phyloP scores from a whole-genome alignment of 148 eudicot species.

The Pharnaceum exiguum region DNA sequence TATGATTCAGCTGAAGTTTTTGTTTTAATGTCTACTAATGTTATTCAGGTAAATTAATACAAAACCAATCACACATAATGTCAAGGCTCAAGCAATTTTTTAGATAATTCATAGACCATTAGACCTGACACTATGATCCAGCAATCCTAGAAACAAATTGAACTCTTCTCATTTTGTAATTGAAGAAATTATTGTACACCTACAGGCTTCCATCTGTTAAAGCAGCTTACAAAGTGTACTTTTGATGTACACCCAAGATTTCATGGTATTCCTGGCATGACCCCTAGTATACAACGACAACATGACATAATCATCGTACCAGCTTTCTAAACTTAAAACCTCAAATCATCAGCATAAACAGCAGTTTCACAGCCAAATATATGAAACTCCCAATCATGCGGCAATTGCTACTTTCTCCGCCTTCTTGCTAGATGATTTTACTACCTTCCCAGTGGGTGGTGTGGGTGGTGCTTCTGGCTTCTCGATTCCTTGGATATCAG shows the following conservation, averaged over 20 bases:
- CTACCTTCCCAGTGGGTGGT: conserved; percentile 27
- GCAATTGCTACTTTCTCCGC: conserved; percentile 46
- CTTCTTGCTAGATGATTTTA: conserved; percentile 34
- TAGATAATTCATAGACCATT: too few species aligned
- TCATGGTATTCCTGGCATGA: background rate
- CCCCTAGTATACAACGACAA: background rate
- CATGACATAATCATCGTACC: background rate
- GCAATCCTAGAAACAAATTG: too few species aligned
- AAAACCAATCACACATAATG: too few species aligned
- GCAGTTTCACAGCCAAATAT: background rate
- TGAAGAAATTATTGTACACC: conserved; percentile 26
- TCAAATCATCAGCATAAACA: conserved; percentile 5
- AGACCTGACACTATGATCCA: too few species aligned
- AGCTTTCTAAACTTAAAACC: background rate
- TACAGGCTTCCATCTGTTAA: background rate
- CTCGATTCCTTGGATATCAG: conserved; percentile 79
- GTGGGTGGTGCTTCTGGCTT: conserved; percentile 47
- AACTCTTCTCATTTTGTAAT: conserved; percentile 8
- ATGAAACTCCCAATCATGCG: conserved; percentile 27
- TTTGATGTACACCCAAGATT: background rate
- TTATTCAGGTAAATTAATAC: too few species aligned
- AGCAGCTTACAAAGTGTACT: conserved; percentile 15
- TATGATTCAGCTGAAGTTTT: too few species aligned
- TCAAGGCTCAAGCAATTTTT: too few species aligned
- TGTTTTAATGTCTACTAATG: too few species aligned